Base-by-base conservation (phyloP, 805 yeast genomes). In the Candida nemodendra region DNA sequence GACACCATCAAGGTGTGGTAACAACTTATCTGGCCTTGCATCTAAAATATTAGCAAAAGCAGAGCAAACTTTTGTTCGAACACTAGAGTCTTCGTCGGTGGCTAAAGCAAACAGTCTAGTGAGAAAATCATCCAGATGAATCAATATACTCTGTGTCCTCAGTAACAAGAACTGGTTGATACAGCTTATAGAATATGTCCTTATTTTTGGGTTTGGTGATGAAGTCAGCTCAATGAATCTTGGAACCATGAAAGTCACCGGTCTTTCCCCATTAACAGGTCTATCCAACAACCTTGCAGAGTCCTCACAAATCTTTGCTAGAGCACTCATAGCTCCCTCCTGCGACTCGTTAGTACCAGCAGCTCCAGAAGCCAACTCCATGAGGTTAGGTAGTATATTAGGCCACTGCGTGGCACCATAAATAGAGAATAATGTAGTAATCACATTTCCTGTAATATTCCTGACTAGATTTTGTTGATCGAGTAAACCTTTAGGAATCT, bases 261-360 rank as follows among this genome's bases (percentile, higher is more conserved):
- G 95, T 38, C 79, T 65, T 40, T 76, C 74, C 4, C 85, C 84
- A 38, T 74, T 68, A 61, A 78, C 76, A 41, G 79, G 84, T 34
- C 70, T 61, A 55, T 86, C 89, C 41, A 93, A 72, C 25, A 74
- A 62, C 31, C 68, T 66, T 7, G 80, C 78, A 18, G 86, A 78
- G 62, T 93, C 99, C 59, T 93, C 99, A 68, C 96, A 87, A 34
- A 93, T 84, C 59, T 90, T 88, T 26, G 84, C 71, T 43, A 93
- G 67, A 0, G 97, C 90, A 47, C 84, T 72, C 61, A 87, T 76
- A 1, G 95, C 85, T 28, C 93, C 90, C 50, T 81, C 88, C 54
- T 76, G 80, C 4, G 76, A 65, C 31, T 50, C 54, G 27, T 59
- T 52, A 0, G 66, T 54, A 19, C 76, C 69, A 9, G 69, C 72